Evolutionary conservation across 2,329 filamentous ascomycete species (phyloP).

Genomic region (Colletotrichum lindemuthianum): DNA sequence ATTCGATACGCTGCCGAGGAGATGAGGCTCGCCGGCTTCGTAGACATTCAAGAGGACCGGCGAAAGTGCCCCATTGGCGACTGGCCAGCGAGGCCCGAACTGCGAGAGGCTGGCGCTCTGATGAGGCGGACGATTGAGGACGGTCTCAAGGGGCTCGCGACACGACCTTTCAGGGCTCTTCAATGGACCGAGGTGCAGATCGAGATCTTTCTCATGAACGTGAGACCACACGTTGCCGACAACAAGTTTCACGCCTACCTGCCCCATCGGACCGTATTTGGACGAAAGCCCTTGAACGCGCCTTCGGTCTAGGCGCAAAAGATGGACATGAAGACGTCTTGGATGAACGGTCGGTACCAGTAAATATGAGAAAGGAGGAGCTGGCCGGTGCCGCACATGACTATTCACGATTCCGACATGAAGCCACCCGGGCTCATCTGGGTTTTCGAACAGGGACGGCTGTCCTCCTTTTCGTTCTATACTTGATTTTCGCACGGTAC

Average conservation of each 20-base stretch:
- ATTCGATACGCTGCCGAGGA: conserved; percentile 48
- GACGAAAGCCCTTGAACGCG: conserved; percentile 46
- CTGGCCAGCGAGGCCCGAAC: conserved; percentile 55
- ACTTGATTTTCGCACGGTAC: conserved; percentile 18
- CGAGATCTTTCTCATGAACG: conserved; percentile 55
- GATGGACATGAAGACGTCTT: background rate
- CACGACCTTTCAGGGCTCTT: conserved; percentile 51
- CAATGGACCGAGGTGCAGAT: conserved; percentile 53
- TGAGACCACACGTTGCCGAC: conserved; percentile 51
- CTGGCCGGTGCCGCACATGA: background rate
- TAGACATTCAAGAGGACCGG: conserved; percentile 49
- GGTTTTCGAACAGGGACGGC: conserved; percentile 14
- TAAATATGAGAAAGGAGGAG: background rate
- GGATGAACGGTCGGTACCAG: background rate
- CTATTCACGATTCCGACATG: background rate
- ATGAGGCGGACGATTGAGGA: conserved; percentile 54
- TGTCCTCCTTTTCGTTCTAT: conserved; percentile 17
- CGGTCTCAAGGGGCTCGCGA: conserved; percentile 51
- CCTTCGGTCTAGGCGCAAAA: background rate
- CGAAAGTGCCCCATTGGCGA: conserved; percentile 60
- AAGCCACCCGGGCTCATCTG: background rate
- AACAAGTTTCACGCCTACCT: conserved; percentile 52
- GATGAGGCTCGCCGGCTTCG: conserved; percentile 54
- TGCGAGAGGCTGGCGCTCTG: conserved; percentile 52
- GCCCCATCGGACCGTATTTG: conserved; percentile 51